Conservation (phyloP, 495 filamentous ascomycete species). For the Xylaria venustula region DNA sequence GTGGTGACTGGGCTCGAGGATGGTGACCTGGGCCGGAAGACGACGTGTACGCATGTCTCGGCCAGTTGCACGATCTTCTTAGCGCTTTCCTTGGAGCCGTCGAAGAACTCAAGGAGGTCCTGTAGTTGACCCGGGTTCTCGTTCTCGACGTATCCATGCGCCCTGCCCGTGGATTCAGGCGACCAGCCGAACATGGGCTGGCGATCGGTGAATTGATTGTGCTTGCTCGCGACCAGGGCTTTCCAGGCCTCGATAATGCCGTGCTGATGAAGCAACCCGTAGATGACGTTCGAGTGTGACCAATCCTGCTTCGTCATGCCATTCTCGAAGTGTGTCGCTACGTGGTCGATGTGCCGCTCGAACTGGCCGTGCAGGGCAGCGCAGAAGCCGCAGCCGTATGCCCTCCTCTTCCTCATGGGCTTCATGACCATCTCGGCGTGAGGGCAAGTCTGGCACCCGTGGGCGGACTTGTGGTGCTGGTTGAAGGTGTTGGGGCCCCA, state of each 20-base stretch:
- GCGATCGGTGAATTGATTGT: slow-evolving; percentile 40
- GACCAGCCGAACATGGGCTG: slow-evolving; percentile 51
- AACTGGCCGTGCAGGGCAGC: slow-evolving; percentile 44
- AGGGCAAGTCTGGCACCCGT: slow-evolving; percentile 49
- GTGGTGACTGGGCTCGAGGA: slow-evolving; percentile 1
- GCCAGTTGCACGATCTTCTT: slow-evolving; percentile 40
- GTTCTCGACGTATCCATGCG: slow-evolving; percentile 47
- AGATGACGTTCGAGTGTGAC: slow-evolving; percentile 50
- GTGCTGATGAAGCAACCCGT: slow-evolving; percentile 50
- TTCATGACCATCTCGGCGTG: slow-evolving; percentile 46
- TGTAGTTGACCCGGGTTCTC: slow-evolving; percentile 48
- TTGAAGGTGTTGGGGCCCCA: slow-evolving; percentile 52
- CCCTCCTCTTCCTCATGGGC: slow-evolving; percentile 32
- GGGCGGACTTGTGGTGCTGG: slow-evolving; percentile 51
- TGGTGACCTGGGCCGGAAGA: slow-evolving; percentile 29
- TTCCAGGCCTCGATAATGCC: slow-evolving; percentile 48
- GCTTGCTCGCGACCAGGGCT: slow-evolving; percentile 36
- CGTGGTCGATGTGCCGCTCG: slow-evolving; percentile 52
- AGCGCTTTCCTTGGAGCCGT: slow-evolving; percentile 39
- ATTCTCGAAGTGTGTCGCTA: slow-evolving; percentile 48
- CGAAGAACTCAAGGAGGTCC: slow-evolving; percentile 51
- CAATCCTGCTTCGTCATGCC: slow-evolving; percentile 48
- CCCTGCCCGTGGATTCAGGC: slow-evolving; percentile 41
- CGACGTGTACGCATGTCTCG: slow-evolving; percentile 41
- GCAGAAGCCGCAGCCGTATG: slow-evolving; percentile 49